A percentile compares a stretch with the other conserved stretches of the same genome.
phyloP scores from a whole-genome alignment of 148 eudicot genomes.

The Spergularia bocconei region DNA sequence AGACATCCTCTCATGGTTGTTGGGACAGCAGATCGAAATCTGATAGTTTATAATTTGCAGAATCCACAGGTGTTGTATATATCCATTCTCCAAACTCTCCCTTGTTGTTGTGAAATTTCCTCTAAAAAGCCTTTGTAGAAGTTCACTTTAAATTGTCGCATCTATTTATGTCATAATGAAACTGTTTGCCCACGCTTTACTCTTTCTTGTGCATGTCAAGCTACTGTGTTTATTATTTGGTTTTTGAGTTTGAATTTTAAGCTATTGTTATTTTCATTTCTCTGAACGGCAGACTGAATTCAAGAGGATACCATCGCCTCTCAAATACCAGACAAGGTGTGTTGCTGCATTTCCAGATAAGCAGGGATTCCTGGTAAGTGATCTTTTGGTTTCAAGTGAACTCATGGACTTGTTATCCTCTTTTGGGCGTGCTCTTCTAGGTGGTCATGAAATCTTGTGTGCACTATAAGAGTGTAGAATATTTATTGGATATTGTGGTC shows the following conservation, averaged over 20 bases:
- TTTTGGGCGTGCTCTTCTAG: neutral
- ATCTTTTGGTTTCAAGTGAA: neutral
- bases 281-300: slow-evolving; percentile 57
- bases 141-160: neutral
- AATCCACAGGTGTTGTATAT: slow-evolving; percentile 59
- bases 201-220: slow-evolving; percentile 6
- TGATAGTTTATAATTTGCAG: slow-evolving; percentile 73
- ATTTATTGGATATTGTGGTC: slow-evolving; percentile 7
- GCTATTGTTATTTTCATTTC: neutral
- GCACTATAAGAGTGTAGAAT: neutral
- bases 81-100: neutral
- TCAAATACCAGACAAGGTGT: slow-evolving; percentile 96
- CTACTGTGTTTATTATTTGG: neutral
- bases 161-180: neutral
- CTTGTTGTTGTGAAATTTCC: neutral
- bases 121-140: neutral
- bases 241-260: neutral
- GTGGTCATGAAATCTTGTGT: slow-evolving; percentile 1
- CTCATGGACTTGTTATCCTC: neutral
- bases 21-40: slow-evolving; percentile 90
- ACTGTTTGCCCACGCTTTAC: neutral
- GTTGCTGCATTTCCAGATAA: slow-evolving; percentile 95
- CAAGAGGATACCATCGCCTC: slow-evolving; percentile 77
- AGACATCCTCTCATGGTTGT: slow-evolving; percentile 89
- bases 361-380: slow-evolving; percentile 85